Evolutionary conservation across 129 eudicot genomes (phyloP).

Genomic region (Oenanthe sinensis): DNA sequence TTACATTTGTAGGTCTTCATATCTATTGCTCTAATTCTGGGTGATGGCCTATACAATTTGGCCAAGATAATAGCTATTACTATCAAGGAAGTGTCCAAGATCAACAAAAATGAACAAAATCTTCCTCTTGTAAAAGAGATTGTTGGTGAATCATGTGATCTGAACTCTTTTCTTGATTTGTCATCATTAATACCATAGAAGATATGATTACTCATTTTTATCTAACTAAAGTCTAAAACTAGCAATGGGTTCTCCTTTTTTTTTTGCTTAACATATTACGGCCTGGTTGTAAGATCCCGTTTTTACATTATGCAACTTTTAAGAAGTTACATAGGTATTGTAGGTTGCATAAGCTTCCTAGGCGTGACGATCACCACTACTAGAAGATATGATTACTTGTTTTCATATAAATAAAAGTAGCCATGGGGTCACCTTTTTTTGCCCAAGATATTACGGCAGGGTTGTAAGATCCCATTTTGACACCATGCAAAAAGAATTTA

Average conservation of each 20-base stretch:
- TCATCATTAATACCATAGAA: neutral
- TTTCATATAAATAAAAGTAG: neutral
- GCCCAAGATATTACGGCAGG: neutral
- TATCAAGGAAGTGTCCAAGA: slow-evolving; percentile 1
- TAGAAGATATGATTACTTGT: neutral
- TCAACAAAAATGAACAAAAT: neutral
- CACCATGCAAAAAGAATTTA: neutral
- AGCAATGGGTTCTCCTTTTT: neutral
- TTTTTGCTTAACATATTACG: neutral
- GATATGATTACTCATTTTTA: neutral
- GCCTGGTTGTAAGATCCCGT: neutral
- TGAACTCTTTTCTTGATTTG: neutral
- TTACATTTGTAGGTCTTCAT: slow-evolving; percentile 5
- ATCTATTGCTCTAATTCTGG: slow-evolving; percentile 6
- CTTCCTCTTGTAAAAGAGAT: slow-evolving; percentile 6
- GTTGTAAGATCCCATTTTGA: neutral
- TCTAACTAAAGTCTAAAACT: neutral
- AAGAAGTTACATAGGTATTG: neutral
- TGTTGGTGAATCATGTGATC: neutral
- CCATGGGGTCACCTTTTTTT: neutral
- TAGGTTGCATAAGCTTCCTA: neutral
- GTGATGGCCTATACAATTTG: slow-evolving; percentile 8
- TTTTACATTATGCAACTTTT: neutral
- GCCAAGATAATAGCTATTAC: slow-evolving; percentile 5
- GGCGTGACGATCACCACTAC: neutral